Percentiles rank a stretch among this genome's conserved stretches.
These are phyloP conservation scores for Glaciozyma martinii DNA, from an alignment of 768 basidiomycete genomes.

Conservation along the genomic window DNA sequence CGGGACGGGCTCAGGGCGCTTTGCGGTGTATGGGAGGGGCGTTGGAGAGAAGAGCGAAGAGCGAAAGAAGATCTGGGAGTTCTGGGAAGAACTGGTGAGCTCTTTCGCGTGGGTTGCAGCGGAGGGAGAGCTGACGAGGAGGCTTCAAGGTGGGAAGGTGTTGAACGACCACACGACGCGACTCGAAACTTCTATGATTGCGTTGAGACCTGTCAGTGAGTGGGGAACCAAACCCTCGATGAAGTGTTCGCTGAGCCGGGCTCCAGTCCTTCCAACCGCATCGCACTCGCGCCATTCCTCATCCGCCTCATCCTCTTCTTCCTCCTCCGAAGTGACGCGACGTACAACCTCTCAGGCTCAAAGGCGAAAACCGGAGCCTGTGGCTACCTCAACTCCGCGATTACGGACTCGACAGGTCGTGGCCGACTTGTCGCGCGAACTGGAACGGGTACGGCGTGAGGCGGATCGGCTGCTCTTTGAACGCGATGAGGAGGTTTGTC, in stretches of 20 bases:
- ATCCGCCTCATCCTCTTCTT: neutral
- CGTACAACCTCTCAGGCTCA: neutral
- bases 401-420: neutral
- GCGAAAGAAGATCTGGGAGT: slow-evolving; percentile 8
- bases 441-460: neutral
- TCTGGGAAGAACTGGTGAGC: neutral
- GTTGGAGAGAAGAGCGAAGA: slow-evolving; percentile 17
- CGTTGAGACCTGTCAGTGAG: neutral
- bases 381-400: neutral
- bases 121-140: neutral
- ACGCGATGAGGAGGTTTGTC: neutral
- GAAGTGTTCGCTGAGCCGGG: no score
- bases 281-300: neutral
- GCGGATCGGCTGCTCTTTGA: neutral
- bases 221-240: neutral
- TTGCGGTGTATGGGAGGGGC: slow-evolving; percentile 11
- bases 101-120: neutral
- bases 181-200: neutral
- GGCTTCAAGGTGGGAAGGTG: neutral
- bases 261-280: neutral
- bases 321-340: neutral
- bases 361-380: neutral
- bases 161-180: neutral
- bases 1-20: neutral
- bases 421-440: neutral